Conservation (phyloP, 352 stramenopile genomes). For the Aphanomyces cochlioides region DNA sequence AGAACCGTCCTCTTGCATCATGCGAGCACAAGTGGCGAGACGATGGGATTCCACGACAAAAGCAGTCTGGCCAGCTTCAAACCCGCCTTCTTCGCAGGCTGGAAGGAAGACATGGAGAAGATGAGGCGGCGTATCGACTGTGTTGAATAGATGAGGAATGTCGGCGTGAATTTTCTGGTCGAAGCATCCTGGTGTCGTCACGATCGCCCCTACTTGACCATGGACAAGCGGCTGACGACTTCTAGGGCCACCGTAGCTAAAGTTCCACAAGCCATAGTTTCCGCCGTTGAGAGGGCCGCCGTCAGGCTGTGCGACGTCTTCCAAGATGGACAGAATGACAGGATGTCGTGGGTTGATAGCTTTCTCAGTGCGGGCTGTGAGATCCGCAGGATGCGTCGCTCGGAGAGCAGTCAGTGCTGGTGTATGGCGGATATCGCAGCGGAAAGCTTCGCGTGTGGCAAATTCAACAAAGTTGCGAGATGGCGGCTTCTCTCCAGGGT, state of each 20-base stretch:
- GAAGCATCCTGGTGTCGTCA: constrained; percentile 23
- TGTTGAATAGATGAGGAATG: constrained; percentile 28
- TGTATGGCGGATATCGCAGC: constrained; percentile 22
- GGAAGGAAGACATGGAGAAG: constrained; percentile 22
- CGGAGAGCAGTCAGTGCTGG: constrained; percentile 12
- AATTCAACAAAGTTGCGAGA: constrained; percentile 28
- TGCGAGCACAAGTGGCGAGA: constrained; percentile 19
- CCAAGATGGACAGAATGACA: constrained; percentile 13
- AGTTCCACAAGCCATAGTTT: constrained; percentile 27
- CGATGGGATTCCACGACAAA: constrained; percentile 25
- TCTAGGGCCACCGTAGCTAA: constrained; percentile 17
- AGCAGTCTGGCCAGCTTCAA: constrained; percentile 16
- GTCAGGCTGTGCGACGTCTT: constrained; percentile 24
- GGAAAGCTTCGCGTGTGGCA: constrained; percentile 22
- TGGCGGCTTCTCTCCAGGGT: constrained; percentile 25
- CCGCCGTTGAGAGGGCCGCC: constrained; percentile 7
- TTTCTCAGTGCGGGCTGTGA: background rate
- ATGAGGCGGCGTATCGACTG: constrained; percentile 17
- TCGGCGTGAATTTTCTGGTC: constrained; percentile 27
- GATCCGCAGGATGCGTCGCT: background rate
- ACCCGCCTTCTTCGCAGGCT: constrained; percentile 3
- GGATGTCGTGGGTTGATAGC: constrained; percentile 26
- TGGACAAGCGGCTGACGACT: constrained; percentile 14
- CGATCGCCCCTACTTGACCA: constrained; percentile 13
- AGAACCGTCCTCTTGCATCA: constrained; percentile 10